Base-by-base conservation (phyloP, 129 eudicot genomes). In the Flaveria trinervia region DNA sequence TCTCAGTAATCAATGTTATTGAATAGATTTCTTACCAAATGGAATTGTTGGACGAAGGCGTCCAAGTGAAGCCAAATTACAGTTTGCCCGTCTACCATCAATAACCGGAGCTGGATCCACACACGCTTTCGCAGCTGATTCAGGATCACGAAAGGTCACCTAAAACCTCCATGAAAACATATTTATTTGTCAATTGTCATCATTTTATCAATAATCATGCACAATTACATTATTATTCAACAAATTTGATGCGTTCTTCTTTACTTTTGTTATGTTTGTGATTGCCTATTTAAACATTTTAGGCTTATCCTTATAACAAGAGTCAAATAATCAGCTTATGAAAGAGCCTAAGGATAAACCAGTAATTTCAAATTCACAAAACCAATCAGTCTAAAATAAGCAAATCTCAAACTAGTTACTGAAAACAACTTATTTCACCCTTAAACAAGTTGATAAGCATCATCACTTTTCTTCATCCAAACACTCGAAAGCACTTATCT, bases 101-200 rank as follows among this genome's bases (percentile, higher is more conserved):
- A 94, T 94, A 17, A 87, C 66, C 3, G 98, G 98, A 67, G 90
- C 65, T 51, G 98, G 98, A 89, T 91, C 92, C 70, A 77, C 83
- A 79, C 97, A 94, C 6, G 98, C 97, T 81, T 92, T 91, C 55
- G 76, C 80, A 52, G 97, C 97, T 8, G 98, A 92, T 74, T 89
- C 98, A n/a, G 97, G 88, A 79, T 94, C 97, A 85, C 93, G 96
- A 72, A 94, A 94, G 77, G 98, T 94, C 77, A 94, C 98, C 98
- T 94, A 81, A 88, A 87, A 12, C 93, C 92, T 84, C 97, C 90
- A 84, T 60, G 79, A 59, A 82, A 82, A 81, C 65, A 85, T 78
- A 89, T 82, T 76, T 17, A 75, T 9, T 6, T 41, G 68, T 16
- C n/a, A 49, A 3, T 22, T 12, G 11, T 46, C 2, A 46, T 48